These are phyloP conservation scores for Globisporangium paddicum DNA, from an alignment of 352 stramenopile species.

Conservation along the genomic window DNA sequence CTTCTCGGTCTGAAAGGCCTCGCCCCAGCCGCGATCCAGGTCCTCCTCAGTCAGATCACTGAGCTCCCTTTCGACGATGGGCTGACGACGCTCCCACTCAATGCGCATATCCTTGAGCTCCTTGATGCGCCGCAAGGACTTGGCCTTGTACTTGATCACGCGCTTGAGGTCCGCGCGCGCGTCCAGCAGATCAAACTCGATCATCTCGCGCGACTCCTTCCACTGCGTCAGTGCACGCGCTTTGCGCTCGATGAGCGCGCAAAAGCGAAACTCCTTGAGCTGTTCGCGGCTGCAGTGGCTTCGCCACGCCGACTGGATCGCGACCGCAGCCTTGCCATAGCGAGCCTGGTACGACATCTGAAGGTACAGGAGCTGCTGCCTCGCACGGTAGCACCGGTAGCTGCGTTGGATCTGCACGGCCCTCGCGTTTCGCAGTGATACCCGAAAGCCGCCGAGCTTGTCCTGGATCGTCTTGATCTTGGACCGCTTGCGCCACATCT, in stretches of 20 bases:
- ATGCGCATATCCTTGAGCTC: constrained; percentile 76
- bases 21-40: constrained; percentile 66
- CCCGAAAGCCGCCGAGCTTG: constrained; percentile 36
- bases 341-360: constrained; percentile 33
- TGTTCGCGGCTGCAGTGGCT: constrained; percentile 52
- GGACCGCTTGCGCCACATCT: constrained; percentile 59
- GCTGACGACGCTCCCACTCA: constrained; percentile 76
- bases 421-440: constrained; percentile 31
- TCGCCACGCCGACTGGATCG: constrained; percentile 67
- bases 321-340: constrained; percentile 52
- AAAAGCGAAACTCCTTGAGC: constrained; percentile 64
- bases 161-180: constrained; percentile 53
- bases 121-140: constrained; percentile 59
- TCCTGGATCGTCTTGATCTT: constrained; percentile 36
- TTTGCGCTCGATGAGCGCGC: constrained; percentile 60
- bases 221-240: constrained; percentile 40
- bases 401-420: constrained; percentile 46
- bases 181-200: constrained; percentile 70
- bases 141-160: constrained; percentile 73
- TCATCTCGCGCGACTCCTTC: constrained; percentile 61
- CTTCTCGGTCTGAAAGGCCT: constrained; percentile 77
- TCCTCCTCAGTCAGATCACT: constrained; percentile 59
- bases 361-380: constrained; percentile 31
- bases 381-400: constrained; percentile 57
- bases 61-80: constrained; percentile 69